These are phyloP conservation scores for Pezicula neosporulosa DNA, from an alignment of 2,329 filamentous ascomycete genomes.

Conservation along the genomic window DNA sequence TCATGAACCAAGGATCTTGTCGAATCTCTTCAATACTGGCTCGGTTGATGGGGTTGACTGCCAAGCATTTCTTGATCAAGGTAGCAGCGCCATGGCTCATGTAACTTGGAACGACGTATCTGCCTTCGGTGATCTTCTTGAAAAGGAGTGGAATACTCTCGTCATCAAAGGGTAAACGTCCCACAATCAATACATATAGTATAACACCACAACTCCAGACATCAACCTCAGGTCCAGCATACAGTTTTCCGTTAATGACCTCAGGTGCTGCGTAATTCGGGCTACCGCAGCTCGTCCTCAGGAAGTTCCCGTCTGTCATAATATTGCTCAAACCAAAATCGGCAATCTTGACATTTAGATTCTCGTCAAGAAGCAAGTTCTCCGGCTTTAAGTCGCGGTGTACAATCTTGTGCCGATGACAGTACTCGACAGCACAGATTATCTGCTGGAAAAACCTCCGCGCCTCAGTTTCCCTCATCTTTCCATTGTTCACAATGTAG, in stretches of 20 bases:
- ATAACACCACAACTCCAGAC: conserved; percentile 98
- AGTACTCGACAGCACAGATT: conserved; percentile 97
- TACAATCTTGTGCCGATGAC: conserved; percentile 97
- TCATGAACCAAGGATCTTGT: conserved; percentile 89
- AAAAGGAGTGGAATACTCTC: conserved; percentile 97
- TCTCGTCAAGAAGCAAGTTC: conserved; percentile 90
- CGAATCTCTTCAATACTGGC: conserved; percentile 94
- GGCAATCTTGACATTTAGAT: conserved; percentile 98
- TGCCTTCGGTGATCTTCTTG: conserved; percentile 94
- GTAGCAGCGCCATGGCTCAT: conserved; percentile 79
- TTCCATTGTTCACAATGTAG: conserved; percentile 92
- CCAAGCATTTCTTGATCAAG: conserved; percentile 89
- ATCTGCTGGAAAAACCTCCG: conserved; percentile 99
- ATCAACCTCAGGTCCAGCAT: conserved; percentile 95
- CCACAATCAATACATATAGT: conserved; percentile 77
- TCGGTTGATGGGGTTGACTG: conserved; percentile 90
- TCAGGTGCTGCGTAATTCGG: conserved; percentile 98
- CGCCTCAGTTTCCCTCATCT: conserved; percentile 88
- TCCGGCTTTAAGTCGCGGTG: conserved; percentile 97
- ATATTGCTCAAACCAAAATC: conserved; percentile 99
- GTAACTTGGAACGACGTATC: conserved; percentile 89
- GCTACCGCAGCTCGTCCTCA: conserved; percentile 97
- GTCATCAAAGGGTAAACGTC: conserved; percentile 90
- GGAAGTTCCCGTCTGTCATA: conserved; percentile 99
- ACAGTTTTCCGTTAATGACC: conserved; percentile 96